Conservation (phyloP, 176 grass and related monocot genomes). For the Olyra latifolia region DNA sequence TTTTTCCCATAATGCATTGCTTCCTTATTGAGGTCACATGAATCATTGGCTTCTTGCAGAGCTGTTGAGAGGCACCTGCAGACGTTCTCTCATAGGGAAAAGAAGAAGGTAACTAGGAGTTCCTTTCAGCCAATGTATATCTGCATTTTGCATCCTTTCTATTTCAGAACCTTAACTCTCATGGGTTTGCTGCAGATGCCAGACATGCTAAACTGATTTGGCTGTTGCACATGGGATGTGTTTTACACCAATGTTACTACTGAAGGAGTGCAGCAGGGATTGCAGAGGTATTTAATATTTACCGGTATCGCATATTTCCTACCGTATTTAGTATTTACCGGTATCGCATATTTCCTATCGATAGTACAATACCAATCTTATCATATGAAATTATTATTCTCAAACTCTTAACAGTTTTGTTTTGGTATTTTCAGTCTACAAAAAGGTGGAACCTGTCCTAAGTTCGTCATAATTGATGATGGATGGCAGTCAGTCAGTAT, state of each 20-base stretch:
- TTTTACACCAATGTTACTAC: conserved; percentile 79
- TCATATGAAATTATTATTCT: neutral
- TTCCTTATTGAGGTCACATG: conserved; percentile 30
- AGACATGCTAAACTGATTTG: conserved; percentile 86
- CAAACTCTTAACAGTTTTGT: neutral
- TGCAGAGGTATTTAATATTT: conserved; percentile 83
- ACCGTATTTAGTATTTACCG: conserved; percentile 29
- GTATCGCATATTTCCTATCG: neutral
- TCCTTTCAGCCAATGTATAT: conserved; percentile 7
- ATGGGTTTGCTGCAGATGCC: conserved; percentile 54
- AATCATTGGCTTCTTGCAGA: conserved; percentile 40
- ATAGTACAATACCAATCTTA: conserved; percentile 1
- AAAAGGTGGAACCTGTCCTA: conserved; percentile 66
- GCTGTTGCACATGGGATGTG: conserved; percentile 95
- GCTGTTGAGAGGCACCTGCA: conserved; percentile 75
- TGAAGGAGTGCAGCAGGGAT: conserved; percentile 63
- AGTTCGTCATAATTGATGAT: conserved; percentile 84
- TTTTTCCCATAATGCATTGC: neutral
- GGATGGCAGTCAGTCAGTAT: conserved; percentile 79
- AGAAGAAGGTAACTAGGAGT: conserved; percentile 57
- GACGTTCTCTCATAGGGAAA: conserved; percentile 75
- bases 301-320: no score
- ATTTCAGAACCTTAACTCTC: conserved; percentile 19
- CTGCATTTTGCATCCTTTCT: conserved; percentile 11
- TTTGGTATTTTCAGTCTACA: conserved; percentile 44